Evolutionary conservation across 805 yeast genomes (phyloP).

Genomic region (Debaryomyces tyrocola): DNA sequence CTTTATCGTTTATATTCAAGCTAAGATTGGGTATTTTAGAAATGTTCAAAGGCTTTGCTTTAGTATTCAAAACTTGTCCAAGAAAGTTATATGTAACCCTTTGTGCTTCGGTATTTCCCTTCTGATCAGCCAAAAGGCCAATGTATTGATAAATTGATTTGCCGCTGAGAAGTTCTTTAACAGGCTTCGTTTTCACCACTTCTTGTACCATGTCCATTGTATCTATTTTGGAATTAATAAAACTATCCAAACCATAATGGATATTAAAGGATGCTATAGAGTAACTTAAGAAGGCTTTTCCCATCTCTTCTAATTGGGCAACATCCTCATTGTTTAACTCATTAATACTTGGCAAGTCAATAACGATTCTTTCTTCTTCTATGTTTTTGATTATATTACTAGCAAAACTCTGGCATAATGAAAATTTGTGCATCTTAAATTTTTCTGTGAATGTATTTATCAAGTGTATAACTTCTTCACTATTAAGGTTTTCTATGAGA

Average conservation of each 20-base stretch:
- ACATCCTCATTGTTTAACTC: too few species aligned
- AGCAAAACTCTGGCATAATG: background rate
- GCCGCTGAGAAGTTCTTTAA: background rate
- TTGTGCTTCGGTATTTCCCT: background rate
- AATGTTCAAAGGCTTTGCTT: background rate
- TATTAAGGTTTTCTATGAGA: slow-evolving; percentile 11
- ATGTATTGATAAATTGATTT: slow-evolving; percentile 1
- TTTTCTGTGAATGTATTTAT: slow-evolving; percentile 5
- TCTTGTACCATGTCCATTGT: slow-evolving; percentile 2
- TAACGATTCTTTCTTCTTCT: background rate
- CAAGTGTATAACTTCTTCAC: slow-evolving; percentile 10
- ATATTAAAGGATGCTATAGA: slow-evolving; percentile 8
- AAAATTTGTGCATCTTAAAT: slow-evolving; percentile 1
- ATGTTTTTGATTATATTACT: background rate
- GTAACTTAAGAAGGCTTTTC: slow-evolving; percentile 7
- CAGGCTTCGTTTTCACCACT: background rate
- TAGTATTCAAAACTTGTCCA: background rate
- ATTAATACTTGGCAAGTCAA: background rate
- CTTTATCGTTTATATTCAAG: background rate
- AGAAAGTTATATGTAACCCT: slow-evolving; percentile 3
- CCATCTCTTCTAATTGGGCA: background rate
- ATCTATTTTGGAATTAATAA: slow-evolving; percentile 9
- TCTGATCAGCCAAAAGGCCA: background rate
- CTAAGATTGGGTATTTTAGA: background rate
- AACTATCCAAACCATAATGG: slow-evolving; percentile 9